These are phyloP conservation scores for Boletus pseudopeckii DNA, from an alignment of 768 basidiomycete genomes.

Conservation along the genomic window DNA sequence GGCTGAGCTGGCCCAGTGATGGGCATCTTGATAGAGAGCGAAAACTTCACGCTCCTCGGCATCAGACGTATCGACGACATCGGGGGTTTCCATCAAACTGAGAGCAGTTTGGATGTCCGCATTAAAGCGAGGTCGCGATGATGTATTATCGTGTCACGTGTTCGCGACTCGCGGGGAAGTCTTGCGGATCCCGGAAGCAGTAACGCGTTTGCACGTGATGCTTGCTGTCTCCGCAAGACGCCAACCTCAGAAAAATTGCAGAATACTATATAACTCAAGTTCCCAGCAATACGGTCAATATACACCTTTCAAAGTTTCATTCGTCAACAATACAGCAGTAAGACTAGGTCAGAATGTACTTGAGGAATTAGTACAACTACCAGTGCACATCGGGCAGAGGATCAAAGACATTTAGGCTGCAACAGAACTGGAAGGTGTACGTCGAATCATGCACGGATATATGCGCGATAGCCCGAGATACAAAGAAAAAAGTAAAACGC, in stretches of 20 bases:
- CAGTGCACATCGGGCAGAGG: not conserved
- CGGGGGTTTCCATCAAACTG: slow-evolving; percentile 26
- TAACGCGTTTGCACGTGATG: too few relatives aligned
- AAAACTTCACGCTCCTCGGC: slow-evolving; percentile 53
- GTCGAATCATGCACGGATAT: slow-evolving; percentile 22
- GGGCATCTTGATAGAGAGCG: slow-evolving; percentile 11
- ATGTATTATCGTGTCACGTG: slow-evolving; percentile 18
- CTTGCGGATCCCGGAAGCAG: too few relatives aligned
- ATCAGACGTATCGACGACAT: slow-evolving; percentile 62
- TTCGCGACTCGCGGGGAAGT: not conserved
- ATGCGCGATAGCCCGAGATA: slow-evolving; percentile 21
- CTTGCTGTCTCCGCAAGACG: too few relatives aligned
- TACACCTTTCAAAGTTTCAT: slow-evolving; percentile 4
- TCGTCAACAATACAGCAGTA: slow-evolving; percentile 18
- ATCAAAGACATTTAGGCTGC: slow-evolving; percentile 1
- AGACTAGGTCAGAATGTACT: slow-evolving; percentile 4
- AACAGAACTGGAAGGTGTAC: slow-evolving; percentile 10
- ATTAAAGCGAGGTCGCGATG: not conserved
- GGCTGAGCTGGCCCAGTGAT: not conserved
- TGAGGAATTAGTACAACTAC: slow-evolving; percentile 4
- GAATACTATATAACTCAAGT: not conserved
- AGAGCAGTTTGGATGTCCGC: not conserved
- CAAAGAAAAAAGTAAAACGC: slow-evolving; percentile 3
- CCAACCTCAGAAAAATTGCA: too few relatives aligned
- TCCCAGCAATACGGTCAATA: not conserved